Percentiles rank a stretch among this genome's conserved stretches.
phyloP scores from a whole-genome alignment of 2,329 filamentous ascomycete species.

The Cryphonectria parasitica region DNA sequence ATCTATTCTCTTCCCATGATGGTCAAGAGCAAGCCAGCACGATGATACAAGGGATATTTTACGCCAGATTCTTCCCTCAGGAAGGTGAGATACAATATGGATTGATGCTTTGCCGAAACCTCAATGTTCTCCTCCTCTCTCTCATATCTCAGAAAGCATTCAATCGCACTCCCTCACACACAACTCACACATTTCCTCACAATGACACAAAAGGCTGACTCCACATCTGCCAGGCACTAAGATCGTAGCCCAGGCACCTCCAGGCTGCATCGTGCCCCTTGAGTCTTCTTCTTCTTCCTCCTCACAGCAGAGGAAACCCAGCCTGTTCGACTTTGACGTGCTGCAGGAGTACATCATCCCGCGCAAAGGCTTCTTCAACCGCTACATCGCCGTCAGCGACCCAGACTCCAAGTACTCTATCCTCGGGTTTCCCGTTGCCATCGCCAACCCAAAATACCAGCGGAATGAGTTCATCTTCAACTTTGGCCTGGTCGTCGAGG shows the following conservation, averaged over 20 bases:
- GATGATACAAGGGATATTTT: conserved; percentile 74
- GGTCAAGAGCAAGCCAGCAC: conserved; percentile 18
- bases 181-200: background rate
- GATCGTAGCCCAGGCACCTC: conserved; percentile 65
- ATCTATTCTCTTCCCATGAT: conserved; percentile 7
- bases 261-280: conserved; percentile 61
- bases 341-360: conserved; percentile 94
- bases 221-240: conserved; percentile 54
- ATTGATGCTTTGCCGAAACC: background rate
- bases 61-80: conserved; percentile 69
- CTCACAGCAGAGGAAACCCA: conserved; percentile 45
- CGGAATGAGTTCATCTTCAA: conserved; percentile 99
- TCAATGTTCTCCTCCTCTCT: background rate
- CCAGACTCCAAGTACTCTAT: conserved; percentile 72
- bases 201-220: background rate
- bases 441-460: conserved; percentile 79
- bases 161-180: background rate
- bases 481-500: conserved; percentile 77
- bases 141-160: background rate
- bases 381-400: conserved; percentile 79
- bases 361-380: conserved; percentile 92
- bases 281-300: conserved; percentile 37
- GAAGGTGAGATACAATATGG: conserved; percentile 52
- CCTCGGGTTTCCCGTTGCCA: conserved; percentile 86
- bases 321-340: conserved; percentile 82